A percentile compares a stretch with the other conserved stretches of the same genome.
Conservation (phyloP, 345 rosid species). For the Brassica cretica region DNA sequence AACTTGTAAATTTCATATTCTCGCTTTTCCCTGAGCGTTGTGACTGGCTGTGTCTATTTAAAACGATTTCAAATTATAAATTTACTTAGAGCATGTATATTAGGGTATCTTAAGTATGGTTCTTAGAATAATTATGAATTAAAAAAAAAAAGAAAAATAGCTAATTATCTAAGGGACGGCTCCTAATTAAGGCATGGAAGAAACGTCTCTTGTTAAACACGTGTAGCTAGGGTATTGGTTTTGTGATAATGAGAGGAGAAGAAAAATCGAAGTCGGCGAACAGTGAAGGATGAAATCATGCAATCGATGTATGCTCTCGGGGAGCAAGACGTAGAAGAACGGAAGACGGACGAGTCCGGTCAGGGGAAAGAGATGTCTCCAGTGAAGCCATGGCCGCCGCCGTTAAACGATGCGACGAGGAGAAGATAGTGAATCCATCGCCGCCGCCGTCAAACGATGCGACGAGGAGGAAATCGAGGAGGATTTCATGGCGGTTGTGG, state of each 20-base stretch:
- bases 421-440: neutral
- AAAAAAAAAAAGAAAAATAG: too few species aligned
- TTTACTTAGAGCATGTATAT: too few species aligned
- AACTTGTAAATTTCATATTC: slow-evolving; percentile 5
- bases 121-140: too few species aligned
- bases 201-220: too few species aligned
- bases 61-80: neutral
- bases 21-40: slow-evolving; percentile 20
- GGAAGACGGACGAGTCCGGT: slow-evolving; percentile 22
- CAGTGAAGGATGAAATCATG: slow-evolving; percentile 50
- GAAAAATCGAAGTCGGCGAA: neutral
- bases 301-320: slow-evolving; percentile 41
- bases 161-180: too few species aligned
- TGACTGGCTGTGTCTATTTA: slow-evolving; percentile 26
- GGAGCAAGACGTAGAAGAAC: slow-evolving; percentile 31
- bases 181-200: too few species aligned
- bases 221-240: too few species aligned
- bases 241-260: too few species aligned
- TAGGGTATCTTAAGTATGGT: too few species aligned
- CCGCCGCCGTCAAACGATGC: neutral
- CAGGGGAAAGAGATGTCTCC: slow-evolving; percentile 39
- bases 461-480: slow-evolving; percentile 58
- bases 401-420: too few species aligned
- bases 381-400: slow-evolving; percentile 55
- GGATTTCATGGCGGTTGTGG: slow-evolving; percentile 57